Evolutionary conservation across 176 grass and related monocot species (phyloP), one percentile per base, ranked within the genome.

Genomic region (Tillandsia leiboldiana): DNA sequence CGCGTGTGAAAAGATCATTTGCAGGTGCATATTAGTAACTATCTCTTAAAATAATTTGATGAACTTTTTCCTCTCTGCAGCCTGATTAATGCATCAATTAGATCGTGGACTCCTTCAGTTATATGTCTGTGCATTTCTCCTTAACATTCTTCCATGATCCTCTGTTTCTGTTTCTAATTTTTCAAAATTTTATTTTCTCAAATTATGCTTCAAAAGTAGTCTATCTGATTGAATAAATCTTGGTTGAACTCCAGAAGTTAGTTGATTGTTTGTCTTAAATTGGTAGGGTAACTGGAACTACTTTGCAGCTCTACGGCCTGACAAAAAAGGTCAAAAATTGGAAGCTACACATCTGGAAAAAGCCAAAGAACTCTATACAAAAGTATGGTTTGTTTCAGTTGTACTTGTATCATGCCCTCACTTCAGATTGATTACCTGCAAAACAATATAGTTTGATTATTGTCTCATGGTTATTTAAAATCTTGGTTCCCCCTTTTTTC

Each of bases 271-370:
- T 26, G 13, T 52, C 28, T 70, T 12, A 49, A 49, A 59, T 26
- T 69, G 7, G 26, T 62, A 96, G 91, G 92, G 86, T 14, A 96
- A 96, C 72, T 96, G 92, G 92, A 96, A 96, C 79, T 96, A 96
- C 73, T 96, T 89, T 81, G 92, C 92, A 68, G 92, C 88, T 75
- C 58, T 89, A 53, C 88, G 92, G 17, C 85, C 89, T 69, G 92
- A 96, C 79, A 96, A 96, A 86, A 96, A 91, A 70, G 92, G 88
- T 51, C 86, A 83, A 8, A 96, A 96, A 83, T 78, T 96, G 70
- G 92, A 96, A 82, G 86, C 88, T 68, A 89, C 83, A 66, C 92
- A 96, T 75, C 72, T 87, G 71, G 92, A 96, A 70, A 96, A 96
- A 86, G 88, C 92, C 67, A 96, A 92, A 87, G 92, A 96, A 65